Conservation (phyloP, 2,329 filamentous ascomycete genomes). For the Colletotrichum somersetense region DNA sequence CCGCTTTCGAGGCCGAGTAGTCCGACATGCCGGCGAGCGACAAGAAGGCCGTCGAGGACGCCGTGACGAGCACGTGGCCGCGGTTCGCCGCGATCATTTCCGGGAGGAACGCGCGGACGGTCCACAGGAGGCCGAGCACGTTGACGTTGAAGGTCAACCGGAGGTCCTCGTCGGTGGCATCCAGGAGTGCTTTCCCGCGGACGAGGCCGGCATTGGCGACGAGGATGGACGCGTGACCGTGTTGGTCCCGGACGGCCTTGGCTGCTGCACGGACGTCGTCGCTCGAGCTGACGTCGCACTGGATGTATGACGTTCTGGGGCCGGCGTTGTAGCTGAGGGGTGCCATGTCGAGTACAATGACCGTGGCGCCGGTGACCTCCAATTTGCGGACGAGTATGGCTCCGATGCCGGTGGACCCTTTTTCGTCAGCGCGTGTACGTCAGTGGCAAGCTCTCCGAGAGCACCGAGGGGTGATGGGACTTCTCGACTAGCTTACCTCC, state of each 20-base stretch:
- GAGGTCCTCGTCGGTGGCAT: background rate
- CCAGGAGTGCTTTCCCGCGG: background rate
- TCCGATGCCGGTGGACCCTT: background rate
- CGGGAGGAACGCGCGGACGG: constrained; percentile 68
- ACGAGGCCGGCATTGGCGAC: background rate
- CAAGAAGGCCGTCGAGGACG: constrained; percentile 65
- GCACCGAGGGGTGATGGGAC: background rate
- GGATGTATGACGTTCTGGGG: background rate
- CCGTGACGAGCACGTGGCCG: constrained; percentile 71
- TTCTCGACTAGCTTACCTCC: background rate
- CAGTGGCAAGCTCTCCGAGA: background rate
- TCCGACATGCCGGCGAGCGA: constrained; percentile 68
- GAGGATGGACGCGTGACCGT: background rate
- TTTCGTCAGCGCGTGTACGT: background rate
- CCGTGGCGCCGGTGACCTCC: background rate
- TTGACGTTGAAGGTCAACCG: constrained; percentile 69
- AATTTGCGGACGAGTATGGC: background rate
- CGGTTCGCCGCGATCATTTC: constrained; percentile 66
- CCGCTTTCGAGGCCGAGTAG: constrained; percentile 70
- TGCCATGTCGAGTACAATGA: background rate
- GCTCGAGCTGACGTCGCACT: background rate
- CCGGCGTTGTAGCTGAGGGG: background rate
- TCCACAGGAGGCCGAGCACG: constrained; percentile 67
- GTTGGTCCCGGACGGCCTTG: background rate
- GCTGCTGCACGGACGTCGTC: background rate